Conservation (phyloP, 345 rosid genomes). For the Noccaea bulbosa region DNA sequence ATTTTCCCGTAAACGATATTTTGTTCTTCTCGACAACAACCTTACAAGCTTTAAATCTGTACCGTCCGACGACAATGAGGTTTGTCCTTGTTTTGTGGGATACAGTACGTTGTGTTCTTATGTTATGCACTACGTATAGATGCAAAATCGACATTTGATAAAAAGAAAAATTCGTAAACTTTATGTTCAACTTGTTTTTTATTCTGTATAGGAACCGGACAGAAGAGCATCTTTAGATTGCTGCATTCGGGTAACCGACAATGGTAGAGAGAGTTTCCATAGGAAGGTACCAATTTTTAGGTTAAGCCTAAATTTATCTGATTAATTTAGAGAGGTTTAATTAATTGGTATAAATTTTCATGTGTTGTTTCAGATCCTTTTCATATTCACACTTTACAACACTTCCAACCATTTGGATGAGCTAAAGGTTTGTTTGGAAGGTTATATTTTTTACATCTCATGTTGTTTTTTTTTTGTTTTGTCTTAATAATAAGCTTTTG, state of each 20-base stretch:
- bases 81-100: background rate
- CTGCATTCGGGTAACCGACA: slow-evolving; percentile 80
- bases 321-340: slow-evolving; percentile 1
- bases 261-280: slow-evolving; percentile 87
- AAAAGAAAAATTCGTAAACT: background rate
- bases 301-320: slow-evolving; percentile 12
- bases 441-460: slow-evolving; percentile 6
- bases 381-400: slow-evolving; percentile 76
- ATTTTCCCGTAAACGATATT: slow-evolving; percentile 78
- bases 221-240: slow-evolving; percentile 75
- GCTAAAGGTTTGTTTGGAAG: slow-evolving; percentile 61
- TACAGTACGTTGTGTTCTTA: slow-evolving; percentile 18
- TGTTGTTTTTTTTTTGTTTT: background rate
- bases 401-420: slow-evolving; percentile 72
- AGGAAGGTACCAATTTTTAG: slow-evolving; percentile 59
- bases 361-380: slow-evolving; percentile 69
- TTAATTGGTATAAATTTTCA: background rate
- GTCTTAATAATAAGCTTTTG: slow-evolving; percentile 2
- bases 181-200: background rate
- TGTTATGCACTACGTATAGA: slow-evolving; percentile 11
- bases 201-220: slow-evolving; percentile 58
- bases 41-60: slow-evolving; percentile 66
- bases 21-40: slow-evolving; percentile 60
- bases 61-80: slow-evolving; percentile 68
- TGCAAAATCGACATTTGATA: background rate